phyloP scores from a whole-genome alignment of 2,329 filamentous ascomycete species.

The Amylocarpus encephaloides region DNA sequence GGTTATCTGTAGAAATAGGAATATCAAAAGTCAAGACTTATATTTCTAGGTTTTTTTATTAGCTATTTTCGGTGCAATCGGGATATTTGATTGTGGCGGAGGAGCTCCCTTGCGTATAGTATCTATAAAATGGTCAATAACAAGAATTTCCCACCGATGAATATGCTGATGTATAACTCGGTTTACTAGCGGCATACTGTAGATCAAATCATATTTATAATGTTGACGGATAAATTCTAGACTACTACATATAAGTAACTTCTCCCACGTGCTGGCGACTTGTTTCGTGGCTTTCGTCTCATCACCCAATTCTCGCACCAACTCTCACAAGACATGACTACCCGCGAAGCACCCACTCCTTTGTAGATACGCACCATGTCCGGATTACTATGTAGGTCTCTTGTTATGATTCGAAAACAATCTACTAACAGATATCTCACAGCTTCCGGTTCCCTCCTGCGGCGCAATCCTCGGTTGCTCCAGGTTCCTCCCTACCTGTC shows the following conservation, averaged over 20 bases:
- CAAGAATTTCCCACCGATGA: too few species aligned
- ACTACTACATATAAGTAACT: not conserved
- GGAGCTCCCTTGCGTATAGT: not conserved
- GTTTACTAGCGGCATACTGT: too few species aligned
- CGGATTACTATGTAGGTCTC: constrained; percentile 22
- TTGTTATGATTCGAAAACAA: not conserved
- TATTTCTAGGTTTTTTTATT: too few species aligned
- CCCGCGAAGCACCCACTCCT: not conserved
- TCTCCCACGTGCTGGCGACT: too few species aligned
- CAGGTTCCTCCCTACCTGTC: constrained; percentile 85
- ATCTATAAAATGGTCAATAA: not conserved
- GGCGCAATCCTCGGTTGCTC: constrained; percentile 73
- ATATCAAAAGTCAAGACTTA: not conserved
- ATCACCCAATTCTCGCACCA: constrained; percentile 8
- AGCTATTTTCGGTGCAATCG: too few species aligned
- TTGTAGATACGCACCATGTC: constrained; percentile 5
- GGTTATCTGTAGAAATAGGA: not conserved
- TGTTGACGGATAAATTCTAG: not conserved
- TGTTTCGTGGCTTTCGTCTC: constrained; percentile 9
- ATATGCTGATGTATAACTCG: too few species aligned
- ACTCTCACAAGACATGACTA: not conserved
- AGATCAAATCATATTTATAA: too few species aligned
- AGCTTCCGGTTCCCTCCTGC: constrained; percentile 59
- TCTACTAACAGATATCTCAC: constrained; percentile 11
- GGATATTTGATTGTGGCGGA: not conserved